phyloP scores from a whole-genome alignment of 768 basidiomycete species.

The Suillus plorans region DNA sequence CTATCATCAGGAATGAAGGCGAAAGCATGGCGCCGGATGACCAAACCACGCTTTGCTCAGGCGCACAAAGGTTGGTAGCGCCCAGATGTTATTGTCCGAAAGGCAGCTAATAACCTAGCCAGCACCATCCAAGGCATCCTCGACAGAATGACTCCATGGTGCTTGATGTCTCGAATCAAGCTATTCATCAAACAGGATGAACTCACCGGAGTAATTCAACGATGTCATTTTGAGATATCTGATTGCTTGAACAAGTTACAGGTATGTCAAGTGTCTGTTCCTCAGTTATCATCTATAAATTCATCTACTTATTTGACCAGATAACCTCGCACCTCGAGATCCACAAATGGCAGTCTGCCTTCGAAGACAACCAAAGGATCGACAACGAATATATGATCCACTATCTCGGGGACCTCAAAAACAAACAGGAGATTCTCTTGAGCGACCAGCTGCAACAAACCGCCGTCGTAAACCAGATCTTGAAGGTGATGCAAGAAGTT shows the following conservation, averaged over 20 bases:
- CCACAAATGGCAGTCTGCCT: constrained; percentile 48
- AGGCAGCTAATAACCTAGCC: neutral
- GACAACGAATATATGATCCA: constrained; percentile 46
- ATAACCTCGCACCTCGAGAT: constrained; percentile 46
- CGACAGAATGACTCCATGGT: constrained; percentile 44
- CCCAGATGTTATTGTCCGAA: neutral
- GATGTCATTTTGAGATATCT: constrained; percentile 44
- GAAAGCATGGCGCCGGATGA: constrained; percentile 27
- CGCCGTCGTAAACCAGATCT: constrained; percentile 40
- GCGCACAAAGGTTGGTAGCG: constrained; percentile 33
- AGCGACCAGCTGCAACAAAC: constrained; percentile 32
- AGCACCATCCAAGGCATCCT: constrained; percentile 39
- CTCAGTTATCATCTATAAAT: neutral
- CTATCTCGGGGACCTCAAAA: constrained; percentile 44
- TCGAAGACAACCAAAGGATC: constrained; percentile 35
- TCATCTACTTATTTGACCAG: constrained; percentile 27
- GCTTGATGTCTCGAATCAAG: constrained; percentile 36
- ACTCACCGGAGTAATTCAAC: constrained; percentile 43
- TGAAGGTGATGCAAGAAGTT: constrained; percentile 53
- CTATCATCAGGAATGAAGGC: constrained; percentile 36
- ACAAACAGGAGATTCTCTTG: constrained; percentile 37
- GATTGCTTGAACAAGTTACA: constrained; percentile 50
- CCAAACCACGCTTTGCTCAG: constrained; percentile 31
- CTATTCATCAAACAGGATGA: constrained; percentile 47
- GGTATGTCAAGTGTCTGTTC: constrained; percentile 24